Evolutionary conservation across 495 filamentous ascomycete species (phyloP).

Genomic region (Pseudevernia furfuracea): DNA sequence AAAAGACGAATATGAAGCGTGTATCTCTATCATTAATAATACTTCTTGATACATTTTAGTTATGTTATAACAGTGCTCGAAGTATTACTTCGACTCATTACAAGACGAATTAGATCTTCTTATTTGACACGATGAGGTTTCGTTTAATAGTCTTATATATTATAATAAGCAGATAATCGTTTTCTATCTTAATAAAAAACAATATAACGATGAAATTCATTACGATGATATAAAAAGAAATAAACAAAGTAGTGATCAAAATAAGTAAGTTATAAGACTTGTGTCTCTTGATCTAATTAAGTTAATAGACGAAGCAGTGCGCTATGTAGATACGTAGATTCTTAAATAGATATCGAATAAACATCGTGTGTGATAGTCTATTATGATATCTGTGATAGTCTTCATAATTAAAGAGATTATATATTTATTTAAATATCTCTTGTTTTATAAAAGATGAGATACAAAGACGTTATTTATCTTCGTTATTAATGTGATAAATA

Average conservation of each 20-base stretch:
- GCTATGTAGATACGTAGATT: background rate
- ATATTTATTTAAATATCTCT: background rate
- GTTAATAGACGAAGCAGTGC: background rate
- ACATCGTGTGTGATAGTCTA: background rate
- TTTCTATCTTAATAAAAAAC: too few relatives aligned
- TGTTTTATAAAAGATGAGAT: background rate
- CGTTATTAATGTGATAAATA: background rate
- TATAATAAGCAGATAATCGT: too few relatives aligned
- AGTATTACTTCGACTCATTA: too few relatives aligned
- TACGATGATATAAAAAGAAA: background rate
- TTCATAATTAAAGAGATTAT: background rate
- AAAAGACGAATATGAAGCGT: too few relatives aligned
- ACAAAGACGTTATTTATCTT: background rate
- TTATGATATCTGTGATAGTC: background rate
- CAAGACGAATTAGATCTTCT: too few relatives aligned
- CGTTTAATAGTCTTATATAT: too few relatives aligned
- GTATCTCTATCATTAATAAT: too few relatives aligned
- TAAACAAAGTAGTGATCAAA: background rate
- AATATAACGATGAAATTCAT: background rate
- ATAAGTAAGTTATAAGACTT: background rate
- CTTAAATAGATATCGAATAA: slow-evolving; percentile 8
- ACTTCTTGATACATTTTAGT: too few relatives aligned
- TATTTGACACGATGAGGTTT: too few relatives aligned
- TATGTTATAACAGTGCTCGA: too few relatives aligned
- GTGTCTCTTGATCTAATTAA: slow-evolving; percentile 2